These are phyloP conservation scores for Croton setiger DNA, from an alignment of 441 rosid genomes.

Conservation along the genomic window DNA sequence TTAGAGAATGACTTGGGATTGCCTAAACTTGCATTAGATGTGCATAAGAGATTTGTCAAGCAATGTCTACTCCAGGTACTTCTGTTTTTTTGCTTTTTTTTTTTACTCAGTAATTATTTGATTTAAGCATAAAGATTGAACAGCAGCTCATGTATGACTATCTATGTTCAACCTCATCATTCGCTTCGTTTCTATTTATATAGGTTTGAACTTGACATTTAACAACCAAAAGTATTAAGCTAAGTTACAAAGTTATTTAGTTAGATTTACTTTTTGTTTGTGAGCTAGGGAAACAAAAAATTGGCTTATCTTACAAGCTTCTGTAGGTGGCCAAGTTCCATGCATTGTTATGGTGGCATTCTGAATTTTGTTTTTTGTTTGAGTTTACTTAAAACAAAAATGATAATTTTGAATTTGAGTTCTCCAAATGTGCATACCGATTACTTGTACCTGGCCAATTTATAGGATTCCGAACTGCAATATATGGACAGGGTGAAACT, in stretches of 20 bases:
- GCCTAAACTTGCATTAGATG: constrained; percentile 59
- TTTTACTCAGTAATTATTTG: too few species aligned
- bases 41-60: constrained; percentile 68
- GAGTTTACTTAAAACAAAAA: too few species aligned
- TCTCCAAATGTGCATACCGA: too few species aligned
- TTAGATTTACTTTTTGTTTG: not conserved
- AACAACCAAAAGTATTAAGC: too few species aligned
- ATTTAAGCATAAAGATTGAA: too few species aligned
- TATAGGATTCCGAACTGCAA: not conserved
- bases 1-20: constrained; percentile 78
- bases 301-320: not conserved
- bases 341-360: not conserved
- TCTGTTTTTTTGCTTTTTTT: not conserved
- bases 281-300: not conserved
- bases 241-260: not conserved
- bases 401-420: not conserved
- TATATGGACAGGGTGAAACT: too few species aligned
- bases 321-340: not conserved
- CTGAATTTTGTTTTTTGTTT: not conserved
- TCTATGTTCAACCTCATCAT: not conserved
- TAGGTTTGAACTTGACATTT: too few species aligned
- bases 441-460: not conserved
- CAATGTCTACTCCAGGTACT: constrained; percentile 57
- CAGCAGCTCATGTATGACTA: too few species aligned
- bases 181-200: not conserved